Conservation (phyloP, 2,329 filamentous ascomycete genomes). For the Gyromitra esculenta region DNA sequence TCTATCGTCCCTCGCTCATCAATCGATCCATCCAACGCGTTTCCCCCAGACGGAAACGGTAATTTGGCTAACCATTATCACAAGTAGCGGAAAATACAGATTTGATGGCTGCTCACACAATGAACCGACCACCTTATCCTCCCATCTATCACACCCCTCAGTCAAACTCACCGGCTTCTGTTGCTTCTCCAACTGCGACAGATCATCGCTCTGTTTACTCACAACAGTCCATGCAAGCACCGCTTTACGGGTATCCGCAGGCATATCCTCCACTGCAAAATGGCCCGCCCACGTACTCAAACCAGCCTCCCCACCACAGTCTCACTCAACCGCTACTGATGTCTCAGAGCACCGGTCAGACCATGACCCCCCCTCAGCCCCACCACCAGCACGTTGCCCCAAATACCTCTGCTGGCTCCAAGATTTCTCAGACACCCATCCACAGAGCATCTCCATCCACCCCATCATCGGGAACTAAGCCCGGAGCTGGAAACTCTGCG, state of each 20-base stretch:
- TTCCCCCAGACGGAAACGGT: neutral
- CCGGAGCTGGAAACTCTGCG: constrained; percentile 38
- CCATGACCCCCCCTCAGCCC: constrained; percentile 54
- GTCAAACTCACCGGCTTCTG: constrained; percentile 92
- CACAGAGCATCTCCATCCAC: constrained; percentile 56
- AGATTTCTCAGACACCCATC: constrained; percentile 56
- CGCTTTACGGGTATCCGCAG: constrained; percentile 79
- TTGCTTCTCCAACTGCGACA: constrained; percentile 86
- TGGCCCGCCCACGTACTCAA: constrained; percentile 68
- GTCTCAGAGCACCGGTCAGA: constrained; percentile 64
- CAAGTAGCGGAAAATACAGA: constrained; percentile 63
- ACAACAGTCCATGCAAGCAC: constrained; percentile 79
- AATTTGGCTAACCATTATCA: constrained; percentile 35
- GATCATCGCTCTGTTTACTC: constrained; percentile 88
- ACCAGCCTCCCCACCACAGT: constrained; percentile 67
- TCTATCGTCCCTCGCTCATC: neutral
- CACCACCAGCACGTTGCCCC: constrained; percentile 54
- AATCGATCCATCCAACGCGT: neutral
- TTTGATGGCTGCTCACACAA: constrained; percentile 73
- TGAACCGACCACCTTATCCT: constrained; percentile 76
- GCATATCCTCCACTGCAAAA: constrained; percentile 66
- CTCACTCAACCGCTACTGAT: constrained; percentile 69
- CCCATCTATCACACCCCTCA: constrained; percentile 96
- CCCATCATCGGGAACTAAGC: constrained; percentile 55
- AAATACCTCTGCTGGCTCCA: constrained; percentile 54